Conservation (phyloP, 352 stramenopile genomes). For the Phytophthora foliorum region DNA sequence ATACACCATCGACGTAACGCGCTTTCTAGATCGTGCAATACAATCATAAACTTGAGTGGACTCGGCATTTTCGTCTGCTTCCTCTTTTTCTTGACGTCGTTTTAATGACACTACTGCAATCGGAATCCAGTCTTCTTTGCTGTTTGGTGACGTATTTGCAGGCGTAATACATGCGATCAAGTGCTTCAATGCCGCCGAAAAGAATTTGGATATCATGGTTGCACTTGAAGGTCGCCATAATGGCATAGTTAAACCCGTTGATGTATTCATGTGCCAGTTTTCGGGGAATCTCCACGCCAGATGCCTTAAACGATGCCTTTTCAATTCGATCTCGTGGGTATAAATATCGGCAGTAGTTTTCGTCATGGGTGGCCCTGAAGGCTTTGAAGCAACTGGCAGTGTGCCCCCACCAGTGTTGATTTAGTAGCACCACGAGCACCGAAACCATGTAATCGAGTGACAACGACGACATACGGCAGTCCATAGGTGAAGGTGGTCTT, state of each 20-base stretch:
- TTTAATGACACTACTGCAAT: not conserved
- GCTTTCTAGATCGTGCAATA: not conserved
- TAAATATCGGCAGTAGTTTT: too few relatives aligned
- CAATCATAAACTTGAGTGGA: too few relatives aligned
- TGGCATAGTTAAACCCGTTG: not conserved
- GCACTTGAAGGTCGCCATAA: not conserved
- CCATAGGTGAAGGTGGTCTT: too few relatives aligned
- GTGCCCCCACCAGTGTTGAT: constrained; percentile 10
- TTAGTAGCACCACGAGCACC: constrained; percentile 5
- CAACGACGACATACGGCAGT: not conserved
- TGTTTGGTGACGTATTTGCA: not conserved
- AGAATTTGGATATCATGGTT: not conserved
- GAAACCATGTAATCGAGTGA: not conserved
- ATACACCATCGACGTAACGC: not conserved
- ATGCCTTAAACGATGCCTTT: too few relatives aligned
- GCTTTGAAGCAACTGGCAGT: not conserved
- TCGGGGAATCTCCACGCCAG: not conserved
- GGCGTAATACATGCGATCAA: not conserved
- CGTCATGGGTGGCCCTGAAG: too few relatives aligned
- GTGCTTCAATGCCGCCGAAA: not conserved
- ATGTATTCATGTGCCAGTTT: not conserved
- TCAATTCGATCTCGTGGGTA: too few relatives aligned
- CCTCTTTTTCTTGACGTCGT: not conserved
- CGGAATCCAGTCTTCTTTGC: not conserved
- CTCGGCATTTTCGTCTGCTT: not conserved